Conservation (phyloP, 1,139 yeast species). For the Yarrowia galli region DNA sequence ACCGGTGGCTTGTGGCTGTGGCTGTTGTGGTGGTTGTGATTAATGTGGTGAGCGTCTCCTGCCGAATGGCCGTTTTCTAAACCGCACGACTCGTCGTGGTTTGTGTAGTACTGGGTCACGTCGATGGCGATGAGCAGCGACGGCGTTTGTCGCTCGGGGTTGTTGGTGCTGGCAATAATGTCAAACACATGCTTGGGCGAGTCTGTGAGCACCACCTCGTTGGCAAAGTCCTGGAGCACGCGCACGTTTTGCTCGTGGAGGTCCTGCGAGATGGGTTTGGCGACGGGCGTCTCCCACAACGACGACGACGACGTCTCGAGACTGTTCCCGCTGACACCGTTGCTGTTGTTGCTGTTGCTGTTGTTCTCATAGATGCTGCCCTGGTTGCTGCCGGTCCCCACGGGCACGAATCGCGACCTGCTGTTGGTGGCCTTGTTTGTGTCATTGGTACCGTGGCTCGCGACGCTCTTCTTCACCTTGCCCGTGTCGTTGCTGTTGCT, state of each 20-base stretch:
- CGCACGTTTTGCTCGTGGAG: constrained; percentile 20
- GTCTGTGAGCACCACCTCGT: constrained; percentile 31
- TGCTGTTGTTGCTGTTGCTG: not conserved
- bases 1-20: constrained; percentile 14
- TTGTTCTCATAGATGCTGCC: not conserved
- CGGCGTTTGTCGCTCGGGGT: constrained; percentile 12
- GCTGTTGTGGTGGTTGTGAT: not conserved
- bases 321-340: not conserved
- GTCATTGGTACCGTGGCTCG: not conserved
- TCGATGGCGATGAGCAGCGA: constrained; percentile 33
- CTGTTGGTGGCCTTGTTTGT: not conserved
- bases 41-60: not conserved
- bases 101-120: constrained; percentile 26
- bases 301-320: too few species aligned
- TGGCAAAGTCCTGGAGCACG: constrained; percentile 12
- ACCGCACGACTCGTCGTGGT: constrained; percentile 4
- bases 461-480: not conserved
- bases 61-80: constrained; percentile 3
- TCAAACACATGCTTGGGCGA: constrained; percentile 34
- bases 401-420: constrained; percentile 28
- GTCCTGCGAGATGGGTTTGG: constrained; percentile 20
- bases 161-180: constrained; percentile 20
- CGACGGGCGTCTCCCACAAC: too few species aligned
- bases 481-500: too few species aligned
- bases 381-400: not conserved